Evolutionary conservation across 306 rosid species (phyloP), one percentile per base, ranked within the genome.

Genomic region (Psophocarpus tetragonolobus): DNA sequence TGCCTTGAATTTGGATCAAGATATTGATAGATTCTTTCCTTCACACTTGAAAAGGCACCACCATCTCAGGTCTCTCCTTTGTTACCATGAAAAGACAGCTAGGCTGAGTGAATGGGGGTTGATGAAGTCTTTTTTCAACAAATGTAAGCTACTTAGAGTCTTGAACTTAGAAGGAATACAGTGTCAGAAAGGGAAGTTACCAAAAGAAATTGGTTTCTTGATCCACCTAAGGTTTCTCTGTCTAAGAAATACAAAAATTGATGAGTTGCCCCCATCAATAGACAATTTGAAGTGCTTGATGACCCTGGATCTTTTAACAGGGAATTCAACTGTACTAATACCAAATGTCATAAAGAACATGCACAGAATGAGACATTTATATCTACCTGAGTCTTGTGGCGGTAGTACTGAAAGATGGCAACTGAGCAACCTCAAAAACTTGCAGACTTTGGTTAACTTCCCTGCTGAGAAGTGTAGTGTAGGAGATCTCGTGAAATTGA

Each of bases 401-500:
- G 29, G 65, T 42, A 21, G 3, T 27, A 15, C 24, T 7, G 76
- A 47, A 39, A 76, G 68, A 33, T 79, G 90, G 88, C 41, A 64
- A 36, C 26, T 89, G 8, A 18, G 17, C 23, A 79, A 65, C 42
- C 75, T 83, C 47, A 50, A 42, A 72, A 84, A 74, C 51, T 80
- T 89, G 84, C 91, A 85, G 78, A 85, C 87, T 1, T 26, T 87
- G 39, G 85, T 89, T 47, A 87, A 89, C 73, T 84, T 89, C 77
- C 88, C 89, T 4, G 56, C 81, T 0, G 81, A 78, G 5, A 82
- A 77, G 23, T 81, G 79, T 78, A 73, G 78, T 70, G 84, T 82
- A 20, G 63, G 53, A 20, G 82, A 73, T 30, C 82, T 89, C 4
- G 29, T 68, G 18, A 45, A 72, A 61, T 32, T 87, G 8, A 79